Conservation (phyloP, 257 asterid genomes). For the Marsdenia floribunda region DNA sequence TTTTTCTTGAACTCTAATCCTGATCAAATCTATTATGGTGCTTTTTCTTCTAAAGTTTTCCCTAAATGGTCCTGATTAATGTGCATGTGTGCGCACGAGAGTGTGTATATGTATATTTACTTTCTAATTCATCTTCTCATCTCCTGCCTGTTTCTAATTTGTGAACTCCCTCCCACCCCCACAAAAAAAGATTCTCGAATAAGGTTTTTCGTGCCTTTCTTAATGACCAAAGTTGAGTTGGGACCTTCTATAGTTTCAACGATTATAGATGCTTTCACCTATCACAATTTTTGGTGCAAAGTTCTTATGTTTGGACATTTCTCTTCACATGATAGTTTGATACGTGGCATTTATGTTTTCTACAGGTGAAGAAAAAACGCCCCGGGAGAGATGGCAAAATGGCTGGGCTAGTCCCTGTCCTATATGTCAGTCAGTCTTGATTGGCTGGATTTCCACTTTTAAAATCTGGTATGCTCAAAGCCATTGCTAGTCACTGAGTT, state of each 20-base stretch:
- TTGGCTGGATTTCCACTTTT: not conserved
- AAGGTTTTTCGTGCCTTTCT: not conserved
- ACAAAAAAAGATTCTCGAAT: too few relatives aligned
- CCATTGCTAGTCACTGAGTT: slow-evolving; percentile 7
- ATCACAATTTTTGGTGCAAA: not conserved
- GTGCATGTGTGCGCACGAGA: too few relatives aligned
- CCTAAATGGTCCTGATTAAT: not conserved
- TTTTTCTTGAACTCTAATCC: not conserved
- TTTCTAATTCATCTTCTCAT: not conserved
- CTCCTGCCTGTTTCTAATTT: not conserved
- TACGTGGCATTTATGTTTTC: not conserved
- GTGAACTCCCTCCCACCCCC: too few relatives aligned
- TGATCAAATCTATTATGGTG: too few relatives aligned
- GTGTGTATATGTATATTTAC: not conserved
- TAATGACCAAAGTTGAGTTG: not conserved
- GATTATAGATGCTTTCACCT: not conserved
- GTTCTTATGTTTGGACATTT: not conserved
- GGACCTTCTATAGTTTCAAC: not conserved
- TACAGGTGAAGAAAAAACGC: slow-evolving; percentile 95
- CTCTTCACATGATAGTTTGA: not conserved
- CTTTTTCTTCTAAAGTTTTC: not conserved
- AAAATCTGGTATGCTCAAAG: not conserved
- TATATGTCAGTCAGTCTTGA: slow-evolving; percentile 81
- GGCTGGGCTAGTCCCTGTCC: slow-evolving; percentile 98
- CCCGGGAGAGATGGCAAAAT: slow-evolving; percentile 96